Base-by-base conservation (phyloP, 768 basidiomycete species). In the Xerocomus spinulosus region DNA sequence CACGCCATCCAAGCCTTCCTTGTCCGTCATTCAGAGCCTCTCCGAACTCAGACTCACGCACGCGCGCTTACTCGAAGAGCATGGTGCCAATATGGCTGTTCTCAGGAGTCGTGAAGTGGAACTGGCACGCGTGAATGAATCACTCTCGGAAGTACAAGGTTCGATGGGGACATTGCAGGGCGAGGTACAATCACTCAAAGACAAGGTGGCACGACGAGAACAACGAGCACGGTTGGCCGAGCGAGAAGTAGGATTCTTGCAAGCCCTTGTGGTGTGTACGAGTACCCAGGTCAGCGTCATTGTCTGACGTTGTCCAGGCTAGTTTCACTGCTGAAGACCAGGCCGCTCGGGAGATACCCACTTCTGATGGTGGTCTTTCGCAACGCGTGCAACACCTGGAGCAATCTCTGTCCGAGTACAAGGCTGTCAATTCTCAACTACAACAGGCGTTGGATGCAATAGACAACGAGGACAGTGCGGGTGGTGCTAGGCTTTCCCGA, bases 41-140 rank as follows among this genome's bases (percentile, higher is more conserved):
- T 74, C 85, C 0, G 62, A 69, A 5, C 74, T 89, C 5, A 82
- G 86, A 2, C 70, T 86, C 0, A 61, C 73, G 0, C 79, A 89
- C 50, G 84, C 83, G 0, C 72, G 71, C 8, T 68, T 88, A 0
- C 74, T 87, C 2, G 85, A 87, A 54, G 79, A 85, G 29, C 77
- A 85, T 25, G 86, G 87, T 1, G 70, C 78, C 0, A 79, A 73
- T 20, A 49, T 61, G 0, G 83, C 84, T 0, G 58, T 76, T 8
- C 71, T 86, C 3, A 75, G 73, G 0, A 70, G 68, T 15, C 77
- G 79, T 17, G 80, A 84, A 51, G 69, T 70, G 0, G 78, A 85
- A 46, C 62, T 84, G 1, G 51, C 60, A 3, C 73, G 72, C 8
- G 46, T 68, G 4, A 70, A 75, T 36, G 58, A 59, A 2, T 66